Evolutionary conservation across 1,284 basidiomycete genomes (phyloP), one percentile per base, ranked within the genome.

Genomic region (Leccinum laetum): DNA sequence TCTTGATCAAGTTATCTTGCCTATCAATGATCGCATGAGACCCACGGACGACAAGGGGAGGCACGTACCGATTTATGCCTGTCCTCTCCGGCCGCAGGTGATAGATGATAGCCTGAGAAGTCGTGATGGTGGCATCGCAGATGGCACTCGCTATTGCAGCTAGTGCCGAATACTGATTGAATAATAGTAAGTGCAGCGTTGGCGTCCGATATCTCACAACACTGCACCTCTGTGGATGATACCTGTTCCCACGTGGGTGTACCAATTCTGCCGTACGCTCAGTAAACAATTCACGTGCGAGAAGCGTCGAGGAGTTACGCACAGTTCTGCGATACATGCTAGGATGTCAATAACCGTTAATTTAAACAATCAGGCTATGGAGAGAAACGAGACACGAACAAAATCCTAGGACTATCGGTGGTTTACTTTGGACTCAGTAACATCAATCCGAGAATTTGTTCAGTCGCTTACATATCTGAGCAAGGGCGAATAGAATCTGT

Each of bases 91-190:
- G 62, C 29, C 63, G 66, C 18, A 74, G 58, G 46, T 26, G 71
- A 60, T 67, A 74, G 2, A 62, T 53, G 10, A 73, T 52, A 35
- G 29, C 29, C 29, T 29, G 29, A 10, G 72, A 71, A 21, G 14
- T 5, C 1, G 72, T 73, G 59, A 74, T 71, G 53, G 63, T 13
- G 16, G 44, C 56, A 60, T 75, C 70, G 10, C 74, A 75, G 4
- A 65, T 3, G 7, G 73, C 67, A 21, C 69, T 66, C 2, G 65
- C 56, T 9, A 71, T 6, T 24, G 64, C 63, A 3, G 64, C 35
- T 14, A 69, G 6, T 8, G 64, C 55, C 29, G 37, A 2, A 53
- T 26, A 62, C 71, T 72, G 11, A n/a, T 6, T 4, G 9, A 2
- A 14, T 24, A 2, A 2, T 55, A 8, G 37, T 61, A 21, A 70